Conservation (phyloP, 306 rosid genomes). For the Vigna unguiculata region DNA sequence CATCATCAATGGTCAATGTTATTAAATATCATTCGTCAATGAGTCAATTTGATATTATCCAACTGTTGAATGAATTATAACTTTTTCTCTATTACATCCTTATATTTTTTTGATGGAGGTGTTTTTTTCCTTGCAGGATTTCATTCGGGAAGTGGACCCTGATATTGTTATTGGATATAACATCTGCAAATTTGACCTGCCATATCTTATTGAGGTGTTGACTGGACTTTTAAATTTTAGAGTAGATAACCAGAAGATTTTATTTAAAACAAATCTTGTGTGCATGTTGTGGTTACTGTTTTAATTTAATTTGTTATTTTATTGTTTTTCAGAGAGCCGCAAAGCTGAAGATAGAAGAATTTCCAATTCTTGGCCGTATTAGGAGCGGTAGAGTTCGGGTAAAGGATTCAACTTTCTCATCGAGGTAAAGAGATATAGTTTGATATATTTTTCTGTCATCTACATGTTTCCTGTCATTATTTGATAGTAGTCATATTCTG, state of each 20-base stretch:
- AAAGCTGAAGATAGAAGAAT: slow-evolving; percentile 77
- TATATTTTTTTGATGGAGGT: slow-evolving; percentile 39
- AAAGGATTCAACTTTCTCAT: slow-evolving; percentile 93
- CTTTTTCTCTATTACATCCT: slow-evolving; percentile 21
- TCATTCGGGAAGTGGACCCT: slow-evolving; percentile 86
- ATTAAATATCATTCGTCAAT: slow-evolving; percentile 16
- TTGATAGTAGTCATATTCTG: slow-evolving; percentile 16
- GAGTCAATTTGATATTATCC: slow-evolving; percentile 34
- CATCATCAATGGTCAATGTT: slow-evolving; percentile 12
- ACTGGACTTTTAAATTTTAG: slow-evolving; percentile 13
- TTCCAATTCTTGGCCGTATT: slow-evolving; percentile 87
- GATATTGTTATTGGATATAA: slow-evolving; percentile 97
- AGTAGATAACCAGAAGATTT: slow-evolving; percentile 29
- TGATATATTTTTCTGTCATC: too few species aligned
- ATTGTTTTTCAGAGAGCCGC: slow-evolving; percentile 76
- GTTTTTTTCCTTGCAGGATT: slow-evolving; percentile 64
- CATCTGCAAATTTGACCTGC: slow-evolving; percentile 97
- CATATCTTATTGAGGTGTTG: slow-evolving; percentile 90
- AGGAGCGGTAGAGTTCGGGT: slow-evolving; percentile 90
- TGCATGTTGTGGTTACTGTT: slow-evolving; percentile 28
- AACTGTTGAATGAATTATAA: slow-evolving; percentile 30
- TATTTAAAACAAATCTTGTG: slow-evolving; percentile 22
- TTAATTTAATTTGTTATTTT: slow-evolving; percentile 41
- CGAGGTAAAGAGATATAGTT: slow-evolving; percentile 64
- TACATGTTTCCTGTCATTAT: slow-evolving; percentile 30